Evolutionary conservation across 129 eudicot genomes (phyloP), one percentile per base, ranked within the genome.

Genomic region (Artemisia argyi): DNA sequence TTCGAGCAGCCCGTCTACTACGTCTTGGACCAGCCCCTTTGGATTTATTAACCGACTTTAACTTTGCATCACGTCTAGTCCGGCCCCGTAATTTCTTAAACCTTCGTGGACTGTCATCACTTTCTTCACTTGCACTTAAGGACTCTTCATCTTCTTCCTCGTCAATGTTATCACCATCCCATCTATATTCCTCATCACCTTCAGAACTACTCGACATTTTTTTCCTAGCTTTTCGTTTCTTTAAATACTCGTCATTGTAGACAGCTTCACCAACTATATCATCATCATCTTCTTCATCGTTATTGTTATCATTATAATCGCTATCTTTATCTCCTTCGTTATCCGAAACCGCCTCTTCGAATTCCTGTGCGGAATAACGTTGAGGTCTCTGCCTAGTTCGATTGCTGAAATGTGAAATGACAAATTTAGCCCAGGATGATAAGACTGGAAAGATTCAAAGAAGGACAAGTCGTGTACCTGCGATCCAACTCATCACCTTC

Each of bases 201-300:
- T 90, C 97, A 5, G 96, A 88, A 77, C 96, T 84, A 69, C 97
- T 94, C 0, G 93, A 82, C 65, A 76, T 65, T 59, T 79, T 88
- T 72, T 85, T 86, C 79, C 76, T 79, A 13, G 79, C 81, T 74
- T 88, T 94, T 72, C 86, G 74, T 61, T 63, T 85, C 66, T 81
- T 84, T 52, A 94, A 58, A 74, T 94, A 94, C 54, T 94, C 99
- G 22, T 94, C 99, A 75, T 94, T 96, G 65, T 94, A 94, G 1
- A 94, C 96, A 6, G 83, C 97, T 82, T 94, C 99, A 35, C 99
- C 99, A 19, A 90, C 97, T 56, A 94, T 88, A 71, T 94, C 97
- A 72, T 94, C 91, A 57, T 88, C 97, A 52, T 88, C 87, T 51
- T 76, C 89, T 1, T 76, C 68, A 12, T 78, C 81, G 26, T 79